Percentiles rank a stretch among this genome's conserved stretches.
Evolutionary conservation across 2,329 filamentous ascomycete species (phyloP).

Genomic region (Moelleriella libera): DNA sequence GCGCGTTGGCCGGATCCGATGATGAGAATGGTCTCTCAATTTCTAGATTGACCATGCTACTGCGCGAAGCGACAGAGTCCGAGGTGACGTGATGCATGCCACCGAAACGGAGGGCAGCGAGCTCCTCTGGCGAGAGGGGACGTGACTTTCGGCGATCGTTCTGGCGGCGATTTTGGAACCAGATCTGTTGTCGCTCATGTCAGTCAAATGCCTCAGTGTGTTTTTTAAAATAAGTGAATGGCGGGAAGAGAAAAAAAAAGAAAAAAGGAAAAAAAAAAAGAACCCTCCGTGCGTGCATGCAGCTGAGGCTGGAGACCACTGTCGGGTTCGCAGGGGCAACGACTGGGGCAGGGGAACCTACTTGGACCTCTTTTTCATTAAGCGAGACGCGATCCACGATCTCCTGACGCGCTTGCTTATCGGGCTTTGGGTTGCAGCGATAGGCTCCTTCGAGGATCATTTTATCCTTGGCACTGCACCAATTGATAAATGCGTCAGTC

Average conservation of each 20-base stretch:
- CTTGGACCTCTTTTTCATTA: conserved; percentile 94
- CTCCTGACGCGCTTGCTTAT: conserved; percentile 72
- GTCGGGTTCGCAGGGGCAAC: too few species aligned
- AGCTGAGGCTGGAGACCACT: too few species aligned
- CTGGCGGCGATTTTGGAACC: conserved; percentile 93
- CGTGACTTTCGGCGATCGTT: conserved; percentile 83
- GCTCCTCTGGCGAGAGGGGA: conserved; percentile 65
- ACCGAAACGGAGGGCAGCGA: conserved; percentile 45
- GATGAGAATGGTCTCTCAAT: conserved; percentile 12
- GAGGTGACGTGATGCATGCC: conserved; percentile 37
- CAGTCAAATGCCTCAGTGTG: background rate
- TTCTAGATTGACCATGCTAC: conserved; percentile 10
- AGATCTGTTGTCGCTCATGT: conserved; percentile 51
- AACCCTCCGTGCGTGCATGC: too few species aligned
- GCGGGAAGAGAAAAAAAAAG: too few species aligned
- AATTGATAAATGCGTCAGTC: conserved; percentile 10
- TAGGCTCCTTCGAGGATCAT: conserved; percentile 78
- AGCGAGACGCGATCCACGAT: conserved; percentile 78
- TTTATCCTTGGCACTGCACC: conserved; percentile 68
- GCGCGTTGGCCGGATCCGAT: conserved; percentile 13
- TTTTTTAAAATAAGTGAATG: background rate
- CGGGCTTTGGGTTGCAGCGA: conserved; percentile 72
- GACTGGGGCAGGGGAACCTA: conserved; percentile 27
- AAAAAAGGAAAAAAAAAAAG: too few species aligned
- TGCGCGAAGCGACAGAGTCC: conserved; percentile 21